Evolutionary conservation across 176 grass and related monocot species (phyloP).

Genomic region (Cocos nucifera): DNA sequence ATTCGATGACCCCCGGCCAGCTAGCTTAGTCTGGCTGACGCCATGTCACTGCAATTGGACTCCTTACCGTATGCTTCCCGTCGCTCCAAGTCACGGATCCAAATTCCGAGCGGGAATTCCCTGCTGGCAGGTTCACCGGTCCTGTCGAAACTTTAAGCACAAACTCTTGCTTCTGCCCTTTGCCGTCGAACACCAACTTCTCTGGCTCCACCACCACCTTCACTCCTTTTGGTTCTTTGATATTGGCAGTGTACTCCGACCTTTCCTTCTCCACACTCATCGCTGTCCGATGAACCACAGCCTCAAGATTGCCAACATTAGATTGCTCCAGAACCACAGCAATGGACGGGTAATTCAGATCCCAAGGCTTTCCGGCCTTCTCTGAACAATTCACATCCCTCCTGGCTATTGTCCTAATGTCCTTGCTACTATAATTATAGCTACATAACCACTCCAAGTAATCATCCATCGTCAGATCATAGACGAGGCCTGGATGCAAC

Average conservation of each 20-base stretch:
- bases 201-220: conserved; percentile 4
- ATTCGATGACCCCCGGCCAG: too few species aligned
- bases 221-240: background rate
- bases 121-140: background rate
- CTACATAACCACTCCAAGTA: conserved; percentile 6
- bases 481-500: conserved; percentile 15
- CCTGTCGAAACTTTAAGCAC: background rate
- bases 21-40: background rate
- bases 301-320: background rate
- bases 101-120: background rate
- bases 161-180: conserved; percentile 2
- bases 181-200: background rate
- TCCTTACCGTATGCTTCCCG: conserved; percentile 3
- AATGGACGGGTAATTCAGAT: conserved; percentile 17
- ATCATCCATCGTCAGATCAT: conserved; percentile 6
- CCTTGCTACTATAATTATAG: background rate
- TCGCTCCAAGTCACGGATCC: conserved; percentile 2
- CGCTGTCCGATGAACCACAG: background rate
- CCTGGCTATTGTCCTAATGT: background rate
- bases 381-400: background rate
- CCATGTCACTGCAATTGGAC: conserved; percentile 3
- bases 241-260: background rate
- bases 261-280: background rate
- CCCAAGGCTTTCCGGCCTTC: background rate
- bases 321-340: background rate